Percentiles rank a stretch among this genome's conserved stretches.
These are phyloP conservation scores for Trypethelium eluteriae DNA, from an alignment of 495 filamentous ascomycete species.

Conservation along the genomic window DNA sequence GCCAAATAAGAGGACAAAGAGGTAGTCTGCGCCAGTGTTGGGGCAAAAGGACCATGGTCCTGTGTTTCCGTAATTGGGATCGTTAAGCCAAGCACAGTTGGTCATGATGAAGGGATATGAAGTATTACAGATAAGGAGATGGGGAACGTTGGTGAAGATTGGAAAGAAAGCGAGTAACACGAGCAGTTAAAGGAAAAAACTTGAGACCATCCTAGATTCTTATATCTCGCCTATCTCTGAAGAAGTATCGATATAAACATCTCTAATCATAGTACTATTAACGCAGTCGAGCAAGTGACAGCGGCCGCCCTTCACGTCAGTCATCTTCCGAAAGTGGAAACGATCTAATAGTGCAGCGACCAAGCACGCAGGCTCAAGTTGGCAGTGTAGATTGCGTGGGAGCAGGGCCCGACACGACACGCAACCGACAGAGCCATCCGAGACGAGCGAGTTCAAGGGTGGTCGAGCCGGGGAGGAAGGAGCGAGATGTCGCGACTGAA, in stretches of 20 bases:
- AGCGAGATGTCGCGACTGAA: neutral
- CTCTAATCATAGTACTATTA: neutral
- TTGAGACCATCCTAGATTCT: neutral
- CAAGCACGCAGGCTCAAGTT: neutral
- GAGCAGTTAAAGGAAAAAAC: no score
- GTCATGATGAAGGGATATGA: neutral
- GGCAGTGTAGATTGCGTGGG: neutral
- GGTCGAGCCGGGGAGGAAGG: neutral
- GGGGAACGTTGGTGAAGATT: neutral
- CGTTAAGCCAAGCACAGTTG: neutral
- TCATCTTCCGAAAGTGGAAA: neutral
- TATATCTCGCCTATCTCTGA: neutral
- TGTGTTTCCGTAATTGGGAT: neutral
- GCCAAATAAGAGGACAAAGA: constrained; percentile 19
- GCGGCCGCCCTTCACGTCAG: neutral
- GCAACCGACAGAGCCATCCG: neutral
- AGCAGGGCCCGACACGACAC: no score
- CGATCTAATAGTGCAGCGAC: neutral
- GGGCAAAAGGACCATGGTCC: constrained; percentile 16
- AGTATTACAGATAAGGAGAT: neutral
- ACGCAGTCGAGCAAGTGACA: neutral
- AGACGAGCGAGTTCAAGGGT: neutral
- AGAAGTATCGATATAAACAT: neutral
- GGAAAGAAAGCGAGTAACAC: neutral
- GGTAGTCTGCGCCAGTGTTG: constrained; percentile 13